Percentiles rank a stretch among this genome's conserved stretches.
Conservation (phyloP, 306 rosid genomes). For the Lupinus albus region DNA sequence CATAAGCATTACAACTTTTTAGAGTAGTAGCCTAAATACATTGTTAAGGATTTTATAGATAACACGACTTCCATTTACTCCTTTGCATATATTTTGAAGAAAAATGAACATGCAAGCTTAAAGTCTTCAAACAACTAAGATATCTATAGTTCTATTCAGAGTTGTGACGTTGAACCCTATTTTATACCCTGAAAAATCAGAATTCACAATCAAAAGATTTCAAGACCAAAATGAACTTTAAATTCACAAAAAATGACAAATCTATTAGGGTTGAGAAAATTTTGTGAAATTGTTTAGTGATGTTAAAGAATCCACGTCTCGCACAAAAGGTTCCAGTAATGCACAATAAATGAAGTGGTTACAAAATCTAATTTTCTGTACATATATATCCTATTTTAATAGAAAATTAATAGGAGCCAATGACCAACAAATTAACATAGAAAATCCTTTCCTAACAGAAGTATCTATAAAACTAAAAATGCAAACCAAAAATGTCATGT, state of each 20-base stretch:
- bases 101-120: slow-evolving; percentile 6
- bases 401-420: background rate
- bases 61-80: slow-evolving; percentile 6
- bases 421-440: slow-evolving; percentile 26
- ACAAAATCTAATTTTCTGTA: slow-evolving; percentile 6
- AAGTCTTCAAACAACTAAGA: background rate
- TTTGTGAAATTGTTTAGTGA: slow-evolving; percentile 1
- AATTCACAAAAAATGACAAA: background rate
- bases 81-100: slow-evolving; percentile 26
- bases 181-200: background rate
- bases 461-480: slow-evolving; percentile 1
- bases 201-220: background rate
- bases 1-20: slow-evolving; percentile 17
- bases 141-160: slow-evolving; percentile 17
- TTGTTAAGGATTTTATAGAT: slow-evolving; percentile 26
- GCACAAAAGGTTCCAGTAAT: slow-evolving; percentile 5
- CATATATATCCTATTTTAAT: background rate
- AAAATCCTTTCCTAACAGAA: slow-evolving; percentile 21
- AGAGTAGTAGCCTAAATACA: slow-evolving; percentile 24
- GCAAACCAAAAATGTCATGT: slow-evolving; percentile 22
- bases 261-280: background rate
- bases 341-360: slow-evolving; percentile 30
- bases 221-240: slow-evolving; percentile 1
- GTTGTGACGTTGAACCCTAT: slow-evolving; percentile 1
- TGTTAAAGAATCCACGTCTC: slow-evolving; percentile 11